A percentile compares a stretch with the other conserved stretches of the same genome.
These are phyloP conservation scores for Epichloe amarillans DNA, from an alignment of 2,329 filamentous ascomycete genomes.

Conservation along the genomic window DNA sequence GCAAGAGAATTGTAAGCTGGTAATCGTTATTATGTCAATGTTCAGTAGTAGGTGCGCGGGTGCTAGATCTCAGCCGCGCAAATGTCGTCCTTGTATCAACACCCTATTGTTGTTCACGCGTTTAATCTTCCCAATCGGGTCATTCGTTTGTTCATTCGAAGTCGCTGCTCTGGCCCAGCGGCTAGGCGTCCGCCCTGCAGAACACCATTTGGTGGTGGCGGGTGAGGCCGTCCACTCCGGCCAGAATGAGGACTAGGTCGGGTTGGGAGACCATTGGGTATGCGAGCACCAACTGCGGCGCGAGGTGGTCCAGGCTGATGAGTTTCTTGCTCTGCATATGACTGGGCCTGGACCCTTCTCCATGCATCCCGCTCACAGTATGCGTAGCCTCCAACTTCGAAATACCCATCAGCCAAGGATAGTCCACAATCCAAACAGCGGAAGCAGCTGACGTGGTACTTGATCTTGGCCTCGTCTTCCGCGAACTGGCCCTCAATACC, in stretches of 20 bases:
- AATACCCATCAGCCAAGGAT: slow-evolving; percentile 73
- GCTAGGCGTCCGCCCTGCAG: slow-evolving; percentile 7
- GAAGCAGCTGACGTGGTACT: slow-evolving; percentile 82
- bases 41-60: no score
- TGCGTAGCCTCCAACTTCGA: slow-evolving; percentile 66
- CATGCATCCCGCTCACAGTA: slow-evolving; percentile 85
- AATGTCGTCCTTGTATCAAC: neutral
- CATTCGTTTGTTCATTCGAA: slow-evolving; percentile 49
- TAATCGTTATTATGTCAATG: no score
- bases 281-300: slow-evolving; percentile 10
- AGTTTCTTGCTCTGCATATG: slow-evolving; percentile 6
- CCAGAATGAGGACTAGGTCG: slow-evolving; percentile 9
- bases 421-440: slow-evolving; percentile 66
- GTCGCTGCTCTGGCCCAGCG: slow-evolving; percentile 12
- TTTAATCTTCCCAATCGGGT: slow-evolving; percentile 35
- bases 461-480: slow-evolving; percentile 63
- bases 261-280: slow-evolving; percentile 11
- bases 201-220: neutral
- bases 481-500: slow-evolving; percentile 93
- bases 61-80: no score
- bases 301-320: slow-evolving; percentile 5
- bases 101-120: slow-evolving; percentile 31
- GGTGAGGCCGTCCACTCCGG: slow-evolving; percentile 2
- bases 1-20: no score
- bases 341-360: slow-evolving; percentile 30